Percentiles rank a stretch among this genome's conserved stretches.
Conservation (phyloP, 2,329 filamentous ascomycete genomes). For the Calonectria naviculata region DNA sequence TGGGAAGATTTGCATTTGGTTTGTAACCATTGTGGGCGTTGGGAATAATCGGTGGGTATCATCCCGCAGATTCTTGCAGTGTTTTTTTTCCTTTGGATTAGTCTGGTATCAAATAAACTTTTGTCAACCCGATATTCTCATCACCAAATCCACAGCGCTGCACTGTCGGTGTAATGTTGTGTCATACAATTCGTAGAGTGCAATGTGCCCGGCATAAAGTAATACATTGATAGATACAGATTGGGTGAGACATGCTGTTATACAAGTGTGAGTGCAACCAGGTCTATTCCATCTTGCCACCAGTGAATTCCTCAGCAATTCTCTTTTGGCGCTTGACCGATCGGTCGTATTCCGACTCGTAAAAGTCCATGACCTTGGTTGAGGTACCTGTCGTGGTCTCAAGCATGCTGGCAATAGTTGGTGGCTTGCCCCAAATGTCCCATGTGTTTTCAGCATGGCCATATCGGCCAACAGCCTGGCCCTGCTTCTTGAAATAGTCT, state of each 20-base stretch:
- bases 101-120: background rate
- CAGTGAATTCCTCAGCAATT: conserved; percentile 69
- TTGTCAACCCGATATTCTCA: background rate
- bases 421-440: conserved; percentile 60
- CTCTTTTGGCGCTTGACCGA: conserved; percentile 64
- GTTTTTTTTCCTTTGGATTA: background rate
- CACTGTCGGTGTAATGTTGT: background rate
- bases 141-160: too few relatives aligned
- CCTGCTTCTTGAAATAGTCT: conserved; percentile 60
- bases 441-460: conserved; percentile 62
- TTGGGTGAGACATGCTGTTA: conserved; percentile 29
- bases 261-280: conserved; percentile 32
- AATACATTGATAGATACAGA: conserved; percentile 38
- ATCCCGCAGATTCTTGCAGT: background rate
- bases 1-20: background rate
- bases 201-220: conserved; percentile 30
- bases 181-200: background rate
- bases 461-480: conserved; percentile 39
- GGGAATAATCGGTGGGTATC: background rate
- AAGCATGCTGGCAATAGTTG: conserved; percentile 58
- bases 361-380: conserved; percentile 49
- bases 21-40: conserved; percentile 16
- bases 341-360: conserved; percentile 53
- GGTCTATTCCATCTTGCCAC: conserved; percentile 63
- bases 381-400: conserved; percentile 46